These are phyloP conservation scores for Neoscytalidium dimidiatum DNA, from an alignment of 2,329 filamentous ascomycete species.

Conservation along the genomic window DNA sequence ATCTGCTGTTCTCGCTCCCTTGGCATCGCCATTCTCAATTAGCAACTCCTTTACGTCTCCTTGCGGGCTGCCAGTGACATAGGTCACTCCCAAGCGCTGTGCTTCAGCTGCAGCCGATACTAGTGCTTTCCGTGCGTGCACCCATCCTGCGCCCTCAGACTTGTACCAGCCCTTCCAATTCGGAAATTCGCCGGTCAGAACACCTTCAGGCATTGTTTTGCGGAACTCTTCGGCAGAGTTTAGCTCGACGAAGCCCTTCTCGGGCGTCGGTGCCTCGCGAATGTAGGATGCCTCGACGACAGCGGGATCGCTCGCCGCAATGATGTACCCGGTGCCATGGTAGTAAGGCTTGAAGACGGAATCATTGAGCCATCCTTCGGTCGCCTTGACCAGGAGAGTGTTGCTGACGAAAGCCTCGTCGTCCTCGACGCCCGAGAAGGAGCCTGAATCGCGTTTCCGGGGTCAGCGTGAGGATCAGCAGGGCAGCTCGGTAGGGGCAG, in stretches of 20 bases:
- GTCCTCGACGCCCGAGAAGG: conserved; percentile 8
- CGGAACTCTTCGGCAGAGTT: conserved; percentile 50
- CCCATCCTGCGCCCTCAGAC: conserved; percentile 52
- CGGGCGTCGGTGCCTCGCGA: conserved; percentile 31
- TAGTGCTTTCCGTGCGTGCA: conserved; percentile 54
- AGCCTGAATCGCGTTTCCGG: not conserved
- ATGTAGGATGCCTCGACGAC: conserved; percentile 41
- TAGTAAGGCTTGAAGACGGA: conserved; percentile 47
- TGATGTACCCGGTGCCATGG: conserved; percentile 51
- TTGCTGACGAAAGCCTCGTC: conserved; percentile 12
- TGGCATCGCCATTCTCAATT: conserved; percentile 36
- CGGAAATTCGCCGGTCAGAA: conserved; percentile 52
- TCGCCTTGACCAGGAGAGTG: conserved; percentile 26
- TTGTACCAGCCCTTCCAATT: conserved; percentile 55
- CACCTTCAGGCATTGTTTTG: conserved; percentile 53
- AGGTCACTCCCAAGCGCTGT: conserved; percentile 47
- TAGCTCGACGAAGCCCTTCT: conserved; percentile 33
- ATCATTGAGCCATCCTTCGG: conserved; percentile 47
- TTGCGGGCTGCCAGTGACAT: conserved; percentile 44
- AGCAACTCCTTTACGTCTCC: conserved; percentile 44
- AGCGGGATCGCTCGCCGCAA: conserved; percentile 45
- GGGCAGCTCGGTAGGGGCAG: not conserved
- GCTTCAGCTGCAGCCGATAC: conserved; percentile 49
- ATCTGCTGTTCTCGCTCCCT: conserved; percentile 48
- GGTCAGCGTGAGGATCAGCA: not conserved